Conservation (phyloP, 2,329 filamentous ascomycete species). For the Colletotrichum plurivorum region DNA sequence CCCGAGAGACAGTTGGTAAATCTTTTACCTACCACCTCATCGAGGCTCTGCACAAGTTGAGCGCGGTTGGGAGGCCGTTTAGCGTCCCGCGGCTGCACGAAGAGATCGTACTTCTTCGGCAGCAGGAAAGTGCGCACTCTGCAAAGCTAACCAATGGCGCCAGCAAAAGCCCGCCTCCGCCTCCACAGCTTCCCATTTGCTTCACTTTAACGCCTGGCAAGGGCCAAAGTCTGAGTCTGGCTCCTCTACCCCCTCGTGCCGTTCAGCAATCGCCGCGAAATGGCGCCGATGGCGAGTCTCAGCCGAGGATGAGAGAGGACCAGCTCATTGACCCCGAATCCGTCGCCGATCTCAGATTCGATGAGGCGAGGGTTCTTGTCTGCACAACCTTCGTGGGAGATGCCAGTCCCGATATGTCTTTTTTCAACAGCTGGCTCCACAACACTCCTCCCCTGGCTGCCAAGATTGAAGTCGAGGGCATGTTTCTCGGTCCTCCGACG, state of each 20-base stretch:
- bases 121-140: constrained; percentile 60
- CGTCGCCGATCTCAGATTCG: constrained; percentile 70
- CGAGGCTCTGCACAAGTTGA: constrained; percentile 69
- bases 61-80: constrained; percentile 65
- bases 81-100: constrained; percentile 70
- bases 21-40: constrained; percentile 72
- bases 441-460: constrained; percentile 69
- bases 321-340: constrained; percentile 62
- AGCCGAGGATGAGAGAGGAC: constrained; percentile 52
- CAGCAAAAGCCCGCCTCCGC: constrained; percentile 51
- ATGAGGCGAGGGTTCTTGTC: constrained; percentile 74
- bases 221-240: constrained; percentile 66
- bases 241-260: constrained; percentile 57
- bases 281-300: constrained; percentile 35
- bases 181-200: constrained; percentile 62
- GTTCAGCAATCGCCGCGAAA: constrained; percentile 49
- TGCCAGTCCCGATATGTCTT: constrained; percentile 75
- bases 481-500: constrained; percentile 77
- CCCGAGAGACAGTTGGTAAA: constrained; percentile 59
- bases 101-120: constrained; percentile 63
- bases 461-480: constrained; percentile 75
- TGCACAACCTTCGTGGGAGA: constrained; percentile 78
- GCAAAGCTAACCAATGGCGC: constrained; percentile 61
- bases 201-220: constrained; percentile 70
- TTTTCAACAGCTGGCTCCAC: constrained; percentile 76